A percentile compares a stretch with the other conserved stretches of the same genome.
These are phyloP conservation scores for Arabidopsis thaliana DNA, from an alignment of 345 rosid species.

Conservation along the genomic window DNA sequence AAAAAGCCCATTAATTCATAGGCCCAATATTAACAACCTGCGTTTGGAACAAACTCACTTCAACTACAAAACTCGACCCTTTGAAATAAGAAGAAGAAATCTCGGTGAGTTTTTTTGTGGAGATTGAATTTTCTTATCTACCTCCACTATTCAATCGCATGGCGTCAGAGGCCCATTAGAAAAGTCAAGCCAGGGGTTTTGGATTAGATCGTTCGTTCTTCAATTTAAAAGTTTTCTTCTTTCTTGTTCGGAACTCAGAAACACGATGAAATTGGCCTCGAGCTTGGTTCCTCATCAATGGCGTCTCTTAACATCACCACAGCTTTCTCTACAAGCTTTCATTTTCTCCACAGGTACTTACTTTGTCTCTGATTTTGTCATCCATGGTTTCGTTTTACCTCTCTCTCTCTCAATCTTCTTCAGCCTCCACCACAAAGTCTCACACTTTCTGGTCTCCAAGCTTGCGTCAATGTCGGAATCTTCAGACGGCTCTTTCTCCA, in stretches of 20 bases:
- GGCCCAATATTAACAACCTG: no score
- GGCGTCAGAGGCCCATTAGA: constrained; percentile 10
- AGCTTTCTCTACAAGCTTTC: constrained; percentile 35
- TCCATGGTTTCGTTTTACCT: neutral
- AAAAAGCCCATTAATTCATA: no score
- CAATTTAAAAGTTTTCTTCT: neutral
- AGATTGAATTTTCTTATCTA: neutral
- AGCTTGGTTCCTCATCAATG: constrained; percentile 47
- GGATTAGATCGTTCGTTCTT: neutral
- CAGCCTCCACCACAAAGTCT: constrained; percentile 34
- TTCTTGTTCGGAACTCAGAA: neutral
- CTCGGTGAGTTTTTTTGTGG: no score
- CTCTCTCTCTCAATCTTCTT: constrained; percentile 3
- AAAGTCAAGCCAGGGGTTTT: neutral
- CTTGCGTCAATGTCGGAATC: constrained; percentile 54
- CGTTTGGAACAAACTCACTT: no score
- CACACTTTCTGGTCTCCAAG: constrained; percentile 41
- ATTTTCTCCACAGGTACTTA: constrained; percentile 30
- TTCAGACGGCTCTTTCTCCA: constrained; percentile 61
- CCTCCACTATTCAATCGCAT: neutral
- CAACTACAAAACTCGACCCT: no score
- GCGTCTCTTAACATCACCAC: constrained; percentile 42
- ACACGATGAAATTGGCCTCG: constrained; percentile 43
- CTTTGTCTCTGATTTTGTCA: neutral
- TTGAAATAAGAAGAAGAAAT: no score